These are phyloP conservation scores for Neurospora crassa DNA, from an alignment of 2,329 filamentous ascomycete genomes.

Conservation along the genomic window DNA sequence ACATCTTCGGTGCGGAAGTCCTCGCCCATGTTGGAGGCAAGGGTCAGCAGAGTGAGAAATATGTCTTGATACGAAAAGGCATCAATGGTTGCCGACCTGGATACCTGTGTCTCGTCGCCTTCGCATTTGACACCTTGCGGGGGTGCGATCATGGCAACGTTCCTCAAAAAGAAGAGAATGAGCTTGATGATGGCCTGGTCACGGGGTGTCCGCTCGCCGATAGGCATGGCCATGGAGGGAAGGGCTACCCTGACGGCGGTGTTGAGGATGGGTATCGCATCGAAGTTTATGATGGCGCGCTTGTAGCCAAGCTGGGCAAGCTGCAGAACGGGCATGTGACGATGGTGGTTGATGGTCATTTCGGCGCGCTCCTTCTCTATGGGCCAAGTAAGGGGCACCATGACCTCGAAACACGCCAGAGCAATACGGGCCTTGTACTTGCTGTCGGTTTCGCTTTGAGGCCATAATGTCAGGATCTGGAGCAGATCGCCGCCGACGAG, in stretches of 20 bases:
- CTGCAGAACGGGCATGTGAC: conserved; percentile 82
- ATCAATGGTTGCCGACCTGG: conserved; percentile 77
- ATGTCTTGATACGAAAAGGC: conserved; percentile 88
- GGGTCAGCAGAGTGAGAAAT: conserved; percentile 71
- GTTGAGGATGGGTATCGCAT: conserved; percentile 66
- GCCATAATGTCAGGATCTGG: conserved; percentile 78
- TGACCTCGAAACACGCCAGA: conserved; percentile 77
- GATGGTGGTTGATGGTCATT: conserved; percentile 87
- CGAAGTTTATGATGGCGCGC: conserved; percentile 74
- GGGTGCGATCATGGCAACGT: conserved; percentile 75
- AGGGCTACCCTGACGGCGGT: conserved; percentile 73
- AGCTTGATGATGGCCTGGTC: conserved; percentile 92
- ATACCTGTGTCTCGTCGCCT: conserved; percentile 83
- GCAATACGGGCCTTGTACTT: conserved; percentile 70
- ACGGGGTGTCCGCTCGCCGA: conserved; percentile 63
- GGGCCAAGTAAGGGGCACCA: conserved; percentile 92
- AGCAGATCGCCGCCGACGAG: conserved; percentile 83
- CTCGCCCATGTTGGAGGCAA: conserved; percentile 87
- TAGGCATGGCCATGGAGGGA: conserved; percentile 72
- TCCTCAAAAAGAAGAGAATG: conserved; percentile 79
- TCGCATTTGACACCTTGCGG: conserved; percentile 65
- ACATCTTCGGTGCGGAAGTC: conserved; percentile 88
- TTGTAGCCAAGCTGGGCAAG: conserved; percentile 87
- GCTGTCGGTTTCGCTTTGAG: conserved; percentile 61
- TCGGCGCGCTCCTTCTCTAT: conserved; percentile 68